Percentiles rank a stretch among this genome's conserved stretches.
These are phyloP conservation scores for Ascoidea tarda DNA, from an alignment of 805 yeast species.

Conservation along the genomic window DNA sequence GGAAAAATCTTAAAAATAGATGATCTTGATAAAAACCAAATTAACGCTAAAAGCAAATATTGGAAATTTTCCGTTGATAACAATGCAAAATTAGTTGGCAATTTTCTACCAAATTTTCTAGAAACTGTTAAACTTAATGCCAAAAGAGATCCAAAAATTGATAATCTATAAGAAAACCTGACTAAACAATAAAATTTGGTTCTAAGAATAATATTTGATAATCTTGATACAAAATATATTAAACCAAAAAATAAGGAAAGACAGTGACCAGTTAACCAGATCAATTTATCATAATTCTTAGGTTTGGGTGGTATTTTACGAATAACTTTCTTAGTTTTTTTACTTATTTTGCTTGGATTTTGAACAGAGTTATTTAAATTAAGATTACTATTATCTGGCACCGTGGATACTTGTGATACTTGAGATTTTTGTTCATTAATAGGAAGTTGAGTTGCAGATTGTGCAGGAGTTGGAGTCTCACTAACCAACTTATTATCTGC, in stretches of 20 bases:
- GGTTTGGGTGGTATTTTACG: slow-evolving; percentile 21
- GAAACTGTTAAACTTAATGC: slow-evolving; percentile 39
- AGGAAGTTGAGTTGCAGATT: no score
- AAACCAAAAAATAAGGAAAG: slow-evolving; percentile 30
- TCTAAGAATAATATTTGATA: slow-evolving; percentile 13
- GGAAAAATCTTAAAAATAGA: slow-evolving; percentile 57
- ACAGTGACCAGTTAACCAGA: slow-evolving; percentile 47
- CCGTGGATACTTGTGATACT: no score
- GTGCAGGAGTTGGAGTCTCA: no score
- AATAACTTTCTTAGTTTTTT: slow-evolving; percentile 19
- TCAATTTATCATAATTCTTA: slow-evolving; percentile 27
- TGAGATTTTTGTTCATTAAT: no score
- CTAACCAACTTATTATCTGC: no score
- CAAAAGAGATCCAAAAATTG: slow-evolving; percentile 39
- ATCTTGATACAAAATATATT: slow-evolving; percentile 19
- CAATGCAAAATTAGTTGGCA: slow-evolving; percentile 51
- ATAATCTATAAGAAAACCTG: slow-evolving; percentile 38
- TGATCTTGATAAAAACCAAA: slow-evolving; percentile 53
- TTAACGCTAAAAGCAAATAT: slow-evolving; percentile 33
- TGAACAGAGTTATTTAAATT: neutral
- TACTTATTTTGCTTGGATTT: slow-evolving; percentile 1
- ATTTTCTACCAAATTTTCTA: slow-evolving; percentile 43
- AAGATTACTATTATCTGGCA: neutral
- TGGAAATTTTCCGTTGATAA: slow-evolving; percentile 70
- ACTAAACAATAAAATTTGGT: slow-evolving; percentile 21